Evolutionary conservation across 2,329 filamentous ascomycete genomes (phyloP).

Genomic region (Laburnicola sp.): DNA sequence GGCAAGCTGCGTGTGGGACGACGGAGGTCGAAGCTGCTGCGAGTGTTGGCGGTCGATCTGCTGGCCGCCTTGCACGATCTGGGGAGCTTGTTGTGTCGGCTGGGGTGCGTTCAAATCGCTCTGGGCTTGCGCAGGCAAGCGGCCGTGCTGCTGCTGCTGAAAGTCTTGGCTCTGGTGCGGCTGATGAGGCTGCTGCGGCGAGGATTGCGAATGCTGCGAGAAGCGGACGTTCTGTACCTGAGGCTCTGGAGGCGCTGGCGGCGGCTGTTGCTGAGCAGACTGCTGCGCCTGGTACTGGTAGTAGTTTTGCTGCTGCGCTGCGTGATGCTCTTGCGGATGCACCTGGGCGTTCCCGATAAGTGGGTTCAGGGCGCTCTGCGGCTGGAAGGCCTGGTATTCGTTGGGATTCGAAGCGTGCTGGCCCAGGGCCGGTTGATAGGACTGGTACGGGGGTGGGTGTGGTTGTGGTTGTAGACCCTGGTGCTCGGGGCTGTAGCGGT

Average conservation of each 20-base stretch:
- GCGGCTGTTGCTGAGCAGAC: slow-evolving; percentile 29
- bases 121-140: slow-evolving; percentile 36
- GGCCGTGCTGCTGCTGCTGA: slow-evolving; percentile 31
- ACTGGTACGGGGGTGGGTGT: slow-evolving; percentile 35
- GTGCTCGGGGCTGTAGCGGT: slow-evolving; percentile 46
- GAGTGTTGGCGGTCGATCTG: slow-evolving; percentile 33
- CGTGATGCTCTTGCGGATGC: slow-evolving; percentile 29
- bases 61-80: slow-evolving; percentile 34
- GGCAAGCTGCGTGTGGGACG: slow-evolving; percentile 40
- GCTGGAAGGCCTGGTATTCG: slow-evolving; percentile 41
- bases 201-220: slow-evolving; percentile 32
- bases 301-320: slow-evolving; percentile 31
- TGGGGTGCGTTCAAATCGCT: slow-evolving; percentile 40
- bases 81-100: slow-evolving; percentile 33
- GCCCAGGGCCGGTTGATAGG: slow-evolving; percentile 29
- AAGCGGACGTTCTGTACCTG: slow-evolving; percentile 31
- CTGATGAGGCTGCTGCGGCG: slow-evolving; percentile 25
- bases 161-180: slow-evolving; percentile 39
- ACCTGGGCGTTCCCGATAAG: slow-evolving; percentile 33
- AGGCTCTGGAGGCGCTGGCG: slow-evolving; percentile 31
- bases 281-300: slow-evolving; percentile 39
- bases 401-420: slow-evolving; percentile 26
- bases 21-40: slow-evolving; percentile 40
- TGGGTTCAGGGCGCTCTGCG: slow-evolving; percentile 36
- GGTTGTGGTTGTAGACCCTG: slow-evolving; percentile 35